Evolutionary conservation across 441 rosid genomes (phyloP).

Genomic region (Gossypium davidsonii): DNA sequence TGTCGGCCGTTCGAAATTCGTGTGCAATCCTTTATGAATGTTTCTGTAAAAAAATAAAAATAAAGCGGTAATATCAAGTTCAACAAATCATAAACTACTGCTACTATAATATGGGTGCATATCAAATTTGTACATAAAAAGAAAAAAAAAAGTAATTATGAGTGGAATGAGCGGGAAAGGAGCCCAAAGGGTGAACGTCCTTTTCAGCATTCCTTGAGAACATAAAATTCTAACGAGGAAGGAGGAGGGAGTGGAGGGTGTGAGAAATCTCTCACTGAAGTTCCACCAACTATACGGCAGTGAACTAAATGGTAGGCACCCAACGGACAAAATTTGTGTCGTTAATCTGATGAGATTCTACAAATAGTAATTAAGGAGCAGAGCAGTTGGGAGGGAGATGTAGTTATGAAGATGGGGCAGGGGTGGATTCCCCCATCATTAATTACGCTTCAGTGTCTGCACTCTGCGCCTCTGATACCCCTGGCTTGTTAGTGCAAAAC

Average conservation of each 20-base stretch:
- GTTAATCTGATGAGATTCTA: constrained; percentile 22
- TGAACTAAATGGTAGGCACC: constrained; percentile 9
- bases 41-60: too few species aligned
- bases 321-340: constrained; percentile 14
- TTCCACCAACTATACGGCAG: not conserved
- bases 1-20: too few species aligned
- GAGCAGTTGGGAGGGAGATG: constrained; percentile 6
- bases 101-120: not conserved
- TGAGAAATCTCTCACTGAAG: not conserved
- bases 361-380: constrained; percentile 21
- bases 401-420: constrained; percentile 16
- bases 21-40: too few species aligned
- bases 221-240: not conserved
- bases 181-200: constrained; percentile 1
- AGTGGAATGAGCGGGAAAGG: not conserved
- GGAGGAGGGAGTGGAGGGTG: not conserved
- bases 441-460: constrained; percentile 1
- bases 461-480: constrained; percentile 6
- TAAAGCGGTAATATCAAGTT: too few species aligned
- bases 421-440: constrained; percentile 23
- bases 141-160: not conserved
- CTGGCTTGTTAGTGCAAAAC: constrained; percentile 11
- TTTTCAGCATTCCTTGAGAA: not conserved
- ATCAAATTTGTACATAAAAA: not conserved
- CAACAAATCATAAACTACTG: not conserved